Evolutionary conservation across 2,329 filamentous ascomycete genomes (phyloP), one percentile per base, ranked within the genome.

Genomic region (Pseudocercospora macadamiae): DNA sequence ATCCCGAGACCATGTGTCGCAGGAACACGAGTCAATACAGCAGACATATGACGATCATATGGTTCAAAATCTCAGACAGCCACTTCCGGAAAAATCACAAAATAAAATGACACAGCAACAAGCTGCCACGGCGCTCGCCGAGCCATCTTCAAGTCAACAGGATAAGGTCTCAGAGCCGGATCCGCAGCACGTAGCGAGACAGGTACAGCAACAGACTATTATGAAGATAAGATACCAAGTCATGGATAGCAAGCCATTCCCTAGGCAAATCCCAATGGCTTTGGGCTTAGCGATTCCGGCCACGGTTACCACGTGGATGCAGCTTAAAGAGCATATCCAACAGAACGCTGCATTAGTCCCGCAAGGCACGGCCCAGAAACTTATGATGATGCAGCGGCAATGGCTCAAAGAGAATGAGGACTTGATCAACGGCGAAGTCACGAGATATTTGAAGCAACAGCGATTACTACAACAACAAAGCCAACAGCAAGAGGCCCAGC

Each of bases 271-370:
- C 30, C 53, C 61, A 25, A 54, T 42, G 12, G 44, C 58, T 37
- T 48, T 62, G 4, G 55, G 54, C 21, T 63, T 64, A 32, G 59
- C 61, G 7, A 65, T 83, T 8, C 83, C 83, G 4, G 78, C 77
- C 25, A 71, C 80, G 10, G 74, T 86, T 19, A 81, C 78, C 64
- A 80, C 78, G 2, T 86, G 84, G 84, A 79, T 78, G 7, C 80
- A 84, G 56, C 73, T 86, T 5, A 86, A 85, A 68, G 73, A 80
- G 53, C 83, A 82, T 75, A 79, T 79, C 14, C 66, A 69, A 25
- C 73, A 78, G 42, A 84, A 84, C 56, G 73, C 74, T 12, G 73
- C 74, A 48, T 72, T 74, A 4, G 63, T 80, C 48, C 76, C 75
- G 16, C 74, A 73, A 8, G 73, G 75, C 3, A 77, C 76, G 44